phyloP scores from a whole-genome alignment of 2,329 filamentous ascomycete species.

The Sporothrix schenckii region DNA sequence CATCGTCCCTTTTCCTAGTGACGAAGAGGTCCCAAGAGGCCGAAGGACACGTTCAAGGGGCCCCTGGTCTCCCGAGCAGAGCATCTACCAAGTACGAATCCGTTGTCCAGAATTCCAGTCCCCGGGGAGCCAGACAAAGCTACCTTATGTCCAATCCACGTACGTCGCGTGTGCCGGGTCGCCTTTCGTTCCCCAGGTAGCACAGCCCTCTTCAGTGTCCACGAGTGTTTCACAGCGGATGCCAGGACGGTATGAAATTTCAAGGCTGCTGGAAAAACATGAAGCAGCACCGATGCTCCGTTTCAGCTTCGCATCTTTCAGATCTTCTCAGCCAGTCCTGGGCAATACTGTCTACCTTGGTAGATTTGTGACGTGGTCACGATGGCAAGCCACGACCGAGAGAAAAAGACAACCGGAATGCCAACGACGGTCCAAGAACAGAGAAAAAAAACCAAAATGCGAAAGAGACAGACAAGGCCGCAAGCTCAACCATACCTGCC shows the following conservation, averaged over 20 bases:
- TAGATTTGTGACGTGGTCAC: constrained; percentile 9
- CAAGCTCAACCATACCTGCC: background rate
- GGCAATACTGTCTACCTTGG: background rate
- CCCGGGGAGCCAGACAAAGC: background rate
- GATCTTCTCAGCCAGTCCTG: constrained; percentile 13
- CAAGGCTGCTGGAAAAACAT: constrained; percentile 16
- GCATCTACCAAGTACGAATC: background rate
- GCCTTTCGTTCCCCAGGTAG: constrained; percentile 12
- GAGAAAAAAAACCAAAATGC: background rate
- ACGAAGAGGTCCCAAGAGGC: background rate
- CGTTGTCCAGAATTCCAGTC: background rate
- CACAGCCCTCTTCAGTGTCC: constrained; percentile 8
- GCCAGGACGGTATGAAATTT: constrained; percentile 20
- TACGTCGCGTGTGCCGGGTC: background rate
- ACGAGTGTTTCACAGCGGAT: constrained; percentile 23
- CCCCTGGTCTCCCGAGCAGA: constrained; percentile 10
- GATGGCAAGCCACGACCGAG: constrained; percentile 2
- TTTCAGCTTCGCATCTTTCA: constrained; percentile 17
- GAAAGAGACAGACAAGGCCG: background rate
- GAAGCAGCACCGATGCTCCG: background rate
- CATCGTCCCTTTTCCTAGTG: background rate
- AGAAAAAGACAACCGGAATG: background rate
- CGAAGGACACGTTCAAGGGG: too few species aligned
- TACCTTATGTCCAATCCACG: background rate
- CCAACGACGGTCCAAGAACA: background rate